Conservation (phyloP, 805 yeast genomes). For the Metschnikowia continentalis region DNA sequence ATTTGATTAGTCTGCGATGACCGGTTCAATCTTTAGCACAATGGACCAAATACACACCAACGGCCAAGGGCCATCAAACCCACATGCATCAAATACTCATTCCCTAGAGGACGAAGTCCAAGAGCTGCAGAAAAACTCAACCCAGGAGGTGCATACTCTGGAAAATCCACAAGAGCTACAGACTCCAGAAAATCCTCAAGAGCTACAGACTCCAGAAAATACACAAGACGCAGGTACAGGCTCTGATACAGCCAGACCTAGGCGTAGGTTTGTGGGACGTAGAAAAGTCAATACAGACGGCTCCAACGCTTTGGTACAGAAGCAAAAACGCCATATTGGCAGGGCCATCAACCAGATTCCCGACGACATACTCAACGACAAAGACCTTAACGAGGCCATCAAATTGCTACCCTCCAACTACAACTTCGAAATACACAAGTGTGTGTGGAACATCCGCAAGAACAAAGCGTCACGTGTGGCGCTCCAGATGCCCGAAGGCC, state of each 20-base stretch:
- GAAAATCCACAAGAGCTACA: neutral
- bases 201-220: neutral
- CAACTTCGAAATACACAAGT: conserved; percentile 93
- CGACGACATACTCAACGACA: conserved; percentile 71
- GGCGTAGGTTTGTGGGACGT: conserved; percentile 59
- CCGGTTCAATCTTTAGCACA: neutral
- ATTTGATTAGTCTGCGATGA: conserved; percentile 3
- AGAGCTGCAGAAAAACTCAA: neutral
- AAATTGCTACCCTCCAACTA: conserved; percentile 82
- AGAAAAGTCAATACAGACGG: conserved; percentile 5
- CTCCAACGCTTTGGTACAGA: conserved; percentile 8
- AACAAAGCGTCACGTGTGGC: conserved; percentile 78
- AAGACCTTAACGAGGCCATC: conserved; percentile 80
- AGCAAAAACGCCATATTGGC: conserved; percentile 34
- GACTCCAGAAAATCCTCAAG: neutral
- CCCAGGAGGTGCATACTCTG: too few species aligned
- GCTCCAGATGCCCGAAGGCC: conserved; percentile 95
- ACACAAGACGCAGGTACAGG: neutral
- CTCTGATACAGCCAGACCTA: conserved; percentile 24
- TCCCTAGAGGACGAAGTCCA: neutral
- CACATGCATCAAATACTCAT: too few species aligned
- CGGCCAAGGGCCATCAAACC: neutral
- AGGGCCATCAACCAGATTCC: conserved; percentile 85
- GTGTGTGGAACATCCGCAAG: conserved; percentile 87
- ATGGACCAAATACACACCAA: neutral